Percentiles rank a stretch among this genome's conserved stretches.
These are phyloP conservation scores for Alternaria sp. DNA, from an alignment of 2,329 filamentous ascomycete species.

Conservation along the genomic window DNA sequence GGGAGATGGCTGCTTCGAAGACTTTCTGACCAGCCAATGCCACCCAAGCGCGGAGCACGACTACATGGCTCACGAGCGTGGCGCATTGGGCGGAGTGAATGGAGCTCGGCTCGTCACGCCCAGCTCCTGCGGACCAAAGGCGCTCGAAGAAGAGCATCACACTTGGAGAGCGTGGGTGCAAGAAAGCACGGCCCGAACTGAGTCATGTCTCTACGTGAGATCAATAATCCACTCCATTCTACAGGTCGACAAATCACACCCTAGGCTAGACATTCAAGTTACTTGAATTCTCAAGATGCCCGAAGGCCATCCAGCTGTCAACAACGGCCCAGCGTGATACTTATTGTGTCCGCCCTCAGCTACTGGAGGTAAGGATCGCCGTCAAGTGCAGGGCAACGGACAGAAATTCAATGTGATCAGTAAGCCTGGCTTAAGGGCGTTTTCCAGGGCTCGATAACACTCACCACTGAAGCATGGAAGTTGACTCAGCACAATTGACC, in stretches of 20 bases:
- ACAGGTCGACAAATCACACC: conserved; percentile 2
- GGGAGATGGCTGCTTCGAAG: conserved; percentile 8
- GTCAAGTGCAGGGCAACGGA: neutral
- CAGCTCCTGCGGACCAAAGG: conserved; percentile 8
- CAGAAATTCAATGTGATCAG: neutral
- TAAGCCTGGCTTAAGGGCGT: neutral
- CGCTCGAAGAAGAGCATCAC: neutral
- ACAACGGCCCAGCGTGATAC: neutral
- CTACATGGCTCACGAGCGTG: conserved; percentile 5
- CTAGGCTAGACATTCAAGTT: neutral
- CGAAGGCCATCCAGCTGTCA: neutral
- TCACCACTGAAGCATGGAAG: neutral
- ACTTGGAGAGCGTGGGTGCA: neutral
- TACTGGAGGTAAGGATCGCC: conserved; percentile 5
- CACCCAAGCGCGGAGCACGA: conserved; percentile 10
- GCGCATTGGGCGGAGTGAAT: conserved; percentile 5
- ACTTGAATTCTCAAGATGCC: neutral
- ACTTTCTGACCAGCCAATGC: conserved; percentile 1
- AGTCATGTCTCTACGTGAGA: conserved; percentile 16
- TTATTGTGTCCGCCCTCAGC: neutral
- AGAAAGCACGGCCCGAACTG: conserved; percentile 2
- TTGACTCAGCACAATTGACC: neutral
- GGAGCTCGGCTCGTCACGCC: conserved; percentile 13
- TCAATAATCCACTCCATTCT: conserved; percentile 9
- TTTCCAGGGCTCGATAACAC: neutral